Evolutionary conservation across 83 land plant species (phyloP).

Genomic region (Larix sibirica): DNA sequence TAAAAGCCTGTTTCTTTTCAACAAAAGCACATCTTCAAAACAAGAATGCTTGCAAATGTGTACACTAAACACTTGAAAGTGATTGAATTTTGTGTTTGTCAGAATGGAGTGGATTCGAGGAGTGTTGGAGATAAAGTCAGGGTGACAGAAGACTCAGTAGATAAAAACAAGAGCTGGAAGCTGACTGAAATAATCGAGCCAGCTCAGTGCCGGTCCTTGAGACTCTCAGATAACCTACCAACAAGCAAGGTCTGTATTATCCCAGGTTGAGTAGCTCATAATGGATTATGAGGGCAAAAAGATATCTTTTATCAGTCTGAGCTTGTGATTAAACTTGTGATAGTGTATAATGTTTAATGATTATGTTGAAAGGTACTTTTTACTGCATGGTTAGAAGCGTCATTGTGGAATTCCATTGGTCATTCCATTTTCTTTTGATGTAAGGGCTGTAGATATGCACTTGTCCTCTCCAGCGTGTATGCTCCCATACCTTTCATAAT

Average conservation of each 20-base stretch:
- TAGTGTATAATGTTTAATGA: background rate
- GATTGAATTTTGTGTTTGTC: constrained; percentile 1
- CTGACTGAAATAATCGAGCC: constrained; percentile 82
- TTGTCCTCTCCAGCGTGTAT: background rate
- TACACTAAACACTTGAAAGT: background rate
- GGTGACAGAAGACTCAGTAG: constrained; percentile 63
- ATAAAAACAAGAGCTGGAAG: constrained; percentile 84
- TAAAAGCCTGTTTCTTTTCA: background rate
- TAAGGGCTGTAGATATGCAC: background rate
- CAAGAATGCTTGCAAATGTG: background rate
- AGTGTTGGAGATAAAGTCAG: constrained; percentile 70
- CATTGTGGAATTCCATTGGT: no score
- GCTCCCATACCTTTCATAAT: background rate
- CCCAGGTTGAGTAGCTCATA: constrained; percentile 1
- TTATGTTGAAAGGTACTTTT: background rate
- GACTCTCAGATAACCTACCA: constrained; percentile 66
- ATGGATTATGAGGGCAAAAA: background rate
- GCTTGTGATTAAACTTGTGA: background rate
- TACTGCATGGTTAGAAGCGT: background rate
- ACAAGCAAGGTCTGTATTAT: constrained; percentile 57
- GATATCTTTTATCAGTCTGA: background rate
- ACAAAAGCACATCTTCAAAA: no score
- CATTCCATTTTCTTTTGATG: background rate
- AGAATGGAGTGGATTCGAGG: constrained; percentile 70
- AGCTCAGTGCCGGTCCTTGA: constrained; percentile 73